A percentile compares a stretch with the other conserved stretches of the same genome.
These are phyloP conservation scores for Trametes versicolor DNA, from an alignment of 1,284 basidiomycete species.

Conservation along the genomic window DNA sequence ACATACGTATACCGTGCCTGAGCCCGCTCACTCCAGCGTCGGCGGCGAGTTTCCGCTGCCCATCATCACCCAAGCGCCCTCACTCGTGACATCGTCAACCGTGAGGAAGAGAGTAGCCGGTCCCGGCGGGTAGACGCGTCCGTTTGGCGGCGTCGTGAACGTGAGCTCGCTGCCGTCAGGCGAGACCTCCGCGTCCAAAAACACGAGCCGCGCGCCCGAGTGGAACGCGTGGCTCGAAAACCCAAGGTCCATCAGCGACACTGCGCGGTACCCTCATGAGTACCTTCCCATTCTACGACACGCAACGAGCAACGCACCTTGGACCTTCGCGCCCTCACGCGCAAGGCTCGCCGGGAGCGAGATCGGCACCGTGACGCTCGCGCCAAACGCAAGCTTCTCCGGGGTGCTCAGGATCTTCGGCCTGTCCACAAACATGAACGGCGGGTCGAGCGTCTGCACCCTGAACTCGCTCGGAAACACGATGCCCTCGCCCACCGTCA, in stretches of 20 bases:
- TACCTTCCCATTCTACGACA: not conserved
- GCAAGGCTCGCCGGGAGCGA: constrained; percentile 44
- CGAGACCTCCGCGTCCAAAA: constrained; percentile 52
- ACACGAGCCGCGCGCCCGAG: constrained; percentile 55
- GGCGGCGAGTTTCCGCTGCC: constrained; percentile 48
- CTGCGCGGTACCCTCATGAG: constrained; percentile 31
- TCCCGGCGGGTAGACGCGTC: constrained; percentile 60
- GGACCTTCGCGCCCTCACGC: constrained; percentile 42
- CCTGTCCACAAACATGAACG: constrained; percentile 51
- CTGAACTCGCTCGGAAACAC: constrained; percentile 85
- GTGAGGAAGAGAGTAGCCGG: constrained; percentile 57
- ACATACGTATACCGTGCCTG: not conserved
- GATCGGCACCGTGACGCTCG: constrained; percentile 50
- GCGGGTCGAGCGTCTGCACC: constrained; percentile 82
- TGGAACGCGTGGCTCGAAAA: constrained; percentile 59
- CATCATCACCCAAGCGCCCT: constrained; percentile 55
- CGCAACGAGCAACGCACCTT: constrained; percentile 41
- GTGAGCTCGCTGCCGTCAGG: constrained; percentile 49
- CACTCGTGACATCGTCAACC: constrained; percentile 58
- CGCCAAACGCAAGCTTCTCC: constrained; percentile 50
- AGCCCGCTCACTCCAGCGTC: constrained; percentile 20
- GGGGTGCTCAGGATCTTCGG: constrained; percentile 50
- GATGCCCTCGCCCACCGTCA: constrained; percentile 54
- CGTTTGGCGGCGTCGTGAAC: constrained; percentile 54
- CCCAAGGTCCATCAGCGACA: constrained; percentile 56